These are phyloP conservation scores for Eucalyptus cloeziana DNA, from an alignment of 345 rosid genomes.

Conservation along the genomic window DNA sequence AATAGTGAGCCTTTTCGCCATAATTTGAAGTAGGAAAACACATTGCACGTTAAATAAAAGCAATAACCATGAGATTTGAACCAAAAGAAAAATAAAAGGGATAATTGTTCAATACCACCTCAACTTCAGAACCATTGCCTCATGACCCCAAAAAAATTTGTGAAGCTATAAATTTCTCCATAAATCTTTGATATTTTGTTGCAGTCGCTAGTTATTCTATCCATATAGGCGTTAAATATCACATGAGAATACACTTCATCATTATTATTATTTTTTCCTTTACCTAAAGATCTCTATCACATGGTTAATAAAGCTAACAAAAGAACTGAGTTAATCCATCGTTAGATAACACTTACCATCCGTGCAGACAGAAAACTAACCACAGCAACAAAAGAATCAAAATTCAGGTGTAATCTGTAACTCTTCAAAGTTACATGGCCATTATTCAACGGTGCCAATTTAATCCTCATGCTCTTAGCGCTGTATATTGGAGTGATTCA, in stretches of 20 bases:
- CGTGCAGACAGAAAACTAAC: background rate
- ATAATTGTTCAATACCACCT: background rate
- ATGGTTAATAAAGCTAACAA: background rate
- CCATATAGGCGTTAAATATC: background rate
- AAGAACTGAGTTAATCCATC: background rate
- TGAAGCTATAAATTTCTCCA: background rate
- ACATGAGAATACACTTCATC: background rate
- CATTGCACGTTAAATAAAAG: background rate
- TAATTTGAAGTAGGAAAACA: background rate
- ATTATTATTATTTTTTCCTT: background rate
- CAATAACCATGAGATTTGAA: background rate
- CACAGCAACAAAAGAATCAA: background rate
- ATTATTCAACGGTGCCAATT: background rate
- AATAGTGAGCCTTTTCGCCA: background rate
- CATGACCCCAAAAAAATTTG: background rate
- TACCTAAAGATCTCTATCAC: background rate
- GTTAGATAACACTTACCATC: background rate
- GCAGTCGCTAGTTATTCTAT: background rate
- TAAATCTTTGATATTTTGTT: background rate
- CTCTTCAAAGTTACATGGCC: background rate
- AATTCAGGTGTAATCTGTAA: background rate
- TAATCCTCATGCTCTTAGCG: background rate
- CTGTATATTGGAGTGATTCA: background rate
- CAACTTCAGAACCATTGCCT: background rate
- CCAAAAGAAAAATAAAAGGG: background rate